Conservation (phyloP, 75 land plant genomes). For the Azolla pinnata region DNA sequence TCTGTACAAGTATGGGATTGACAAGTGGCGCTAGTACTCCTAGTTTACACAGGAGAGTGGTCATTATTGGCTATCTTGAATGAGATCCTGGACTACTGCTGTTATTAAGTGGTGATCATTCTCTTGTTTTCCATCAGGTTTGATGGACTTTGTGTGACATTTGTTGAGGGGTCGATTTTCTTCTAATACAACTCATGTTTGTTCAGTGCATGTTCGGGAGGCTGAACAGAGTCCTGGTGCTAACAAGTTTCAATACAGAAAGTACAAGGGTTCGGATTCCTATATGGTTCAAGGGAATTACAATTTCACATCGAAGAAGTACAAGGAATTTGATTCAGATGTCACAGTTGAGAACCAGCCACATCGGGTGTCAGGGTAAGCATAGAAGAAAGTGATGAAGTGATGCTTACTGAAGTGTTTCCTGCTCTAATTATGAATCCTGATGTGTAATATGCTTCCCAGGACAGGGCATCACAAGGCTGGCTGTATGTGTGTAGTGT, state of each 20-base stretch:
- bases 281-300: not conserved
- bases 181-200: not conserved
- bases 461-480: constrained; percentile 53
- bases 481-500: constrained; percentile 73
- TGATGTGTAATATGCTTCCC: constrained; percentile 5
- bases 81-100: not conserved
- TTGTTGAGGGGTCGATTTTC: not conserved
- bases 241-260: no score
- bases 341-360: constrained; percentile 20
- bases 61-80: not conserved
- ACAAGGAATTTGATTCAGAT: constrained; percentile 13
- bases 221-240: constrained; percentile 1
- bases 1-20: not conserved
- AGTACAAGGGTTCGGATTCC: not conserved
- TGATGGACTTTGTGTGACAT: no score
- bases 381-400: constrained; percentile 18
- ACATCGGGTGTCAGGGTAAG: constrained; percentile 12
- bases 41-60: not conserved
- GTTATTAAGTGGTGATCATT: no score
- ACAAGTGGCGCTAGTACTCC: not conserved
- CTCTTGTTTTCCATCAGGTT: no score
- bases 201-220: not conserved
- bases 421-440: not conserved
- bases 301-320: constrained; percentile 5
- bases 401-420: constrained; percentile 16